These are phyloP conservation scores for Phytopythium sindhum DNA, from an alignment of 352 stramenopile species.

Conservation along the genomic window DNA sequence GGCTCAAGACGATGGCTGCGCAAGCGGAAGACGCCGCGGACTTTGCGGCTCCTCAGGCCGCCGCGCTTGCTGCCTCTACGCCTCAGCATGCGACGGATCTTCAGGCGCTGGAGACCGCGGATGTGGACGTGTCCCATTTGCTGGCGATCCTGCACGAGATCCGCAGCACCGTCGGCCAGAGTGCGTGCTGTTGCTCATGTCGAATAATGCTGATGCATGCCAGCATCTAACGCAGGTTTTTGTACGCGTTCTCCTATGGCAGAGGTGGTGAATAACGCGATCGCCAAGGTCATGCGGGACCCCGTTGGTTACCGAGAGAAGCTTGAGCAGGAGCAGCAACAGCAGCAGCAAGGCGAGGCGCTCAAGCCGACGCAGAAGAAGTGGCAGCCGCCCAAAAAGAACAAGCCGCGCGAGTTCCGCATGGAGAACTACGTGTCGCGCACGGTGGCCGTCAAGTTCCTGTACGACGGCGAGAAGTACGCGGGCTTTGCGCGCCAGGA, in stretches of 20 bases:
- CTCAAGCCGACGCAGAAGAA: constrained; percentile 21
- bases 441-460: constrained; percentile 76
- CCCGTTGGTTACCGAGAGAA: constrained; percentile 10
- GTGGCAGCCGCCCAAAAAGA: constrained; percentile 45
- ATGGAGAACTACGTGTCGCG: constrained; percentile 79
- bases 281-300: constrained; percentile 57
- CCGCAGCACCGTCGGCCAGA: constrained; percentile 51
- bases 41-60: background rate
- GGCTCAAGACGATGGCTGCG: constrained; percentile 6
- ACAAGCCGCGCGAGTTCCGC: constrained; percentile 64
- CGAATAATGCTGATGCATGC: background rate
- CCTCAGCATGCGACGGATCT: constrained; percentile 18
- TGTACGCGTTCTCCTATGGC: background rate
- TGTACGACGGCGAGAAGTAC: constrained; percentile 88
- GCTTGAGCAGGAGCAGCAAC: constrained; percentile 3
- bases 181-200: constrained; percentile 30
- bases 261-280: constrained; percentile 71
- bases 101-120: constrained; percentile 21
- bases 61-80: constrained; percentile 6
- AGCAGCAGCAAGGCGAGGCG: background rate
- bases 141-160: constrained; percentile 70
- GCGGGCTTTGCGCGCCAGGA: constrained; percentile 86
- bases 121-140: constrained; percentile 38
- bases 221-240: background rate
- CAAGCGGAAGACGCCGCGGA: constrained; percentile 4